These are phyloP conservation scores for Phylloboletellus chloephorus DNA, from an alignment of 1,284 basidiomycete species.

Conservation along the genomic window DNA sequence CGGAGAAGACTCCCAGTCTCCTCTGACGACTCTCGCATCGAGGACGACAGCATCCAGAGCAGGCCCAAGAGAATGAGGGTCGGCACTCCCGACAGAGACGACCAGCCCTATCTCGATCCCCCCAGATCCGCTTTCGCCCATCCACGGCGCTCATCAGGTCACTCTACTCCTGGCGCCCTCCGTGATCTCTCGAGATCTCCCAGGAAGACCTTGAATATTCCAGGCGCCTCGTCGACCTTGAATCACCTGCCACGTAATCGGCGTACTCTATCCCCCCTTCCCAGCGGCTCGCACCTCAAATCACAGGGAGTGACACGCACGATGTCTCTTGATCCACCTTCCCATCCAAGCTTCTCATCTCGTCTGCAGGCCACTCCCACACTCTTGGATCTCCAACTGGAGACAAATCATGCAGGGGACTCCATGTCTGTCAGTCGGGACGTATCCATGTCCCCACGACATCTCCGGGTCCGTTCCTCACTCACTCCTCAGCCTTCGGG, in stretches of 20 bases:
- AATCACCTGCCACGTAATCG: slow-evolving; percentile 31
- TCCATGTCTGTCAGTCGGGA: slow-evolving; percentile 34
- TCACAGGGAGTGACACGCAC: slow-evolving; percentile 42
- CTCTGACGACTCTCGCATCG: slow-evolving; percentile 30
- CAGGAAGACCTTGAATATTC: slow-evolving; percentile 26
- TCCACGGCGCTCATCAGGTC: slow-evolving; percentile 19
- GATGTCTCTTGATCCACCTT: slow-evolving; percentile 60
- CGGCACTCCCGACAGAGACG: slow-evolving; percentile 39
- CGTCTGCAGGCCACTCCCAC: slow-evolving; percentile 18
- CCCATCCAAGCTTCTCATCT: slow-evolving; percentile 25
- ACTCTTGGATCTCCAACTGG: slow-evolving; percentile 36
- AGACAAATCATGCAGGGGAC: slow-evolving; percentile 33
- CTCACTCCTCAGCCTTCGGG: slow-evolving; percentile 63
- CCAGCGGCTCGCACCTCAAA: slow-evolving; percentile 24
- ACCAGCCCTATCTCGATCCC: slow-evolving; percentile 49
- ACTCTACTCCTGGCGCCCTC: background rate
- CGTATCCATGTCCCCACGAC: slow-evolving; percentile 39
- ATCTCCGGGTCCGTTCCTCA: slow-evolving; percentile 59
- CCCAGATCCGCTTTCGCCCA: slow-evolving; percentile 42
- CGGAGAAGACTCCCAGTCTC: slow-evolving; percentile 38
- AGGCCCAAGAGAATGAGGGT: slow-evolving; percentile 52
- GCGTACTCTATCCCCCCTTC: slow-evolving; percentile 38
- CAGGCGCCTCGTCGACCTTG: slow-evolving; percentile 30
- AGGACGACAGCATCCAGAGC: slow-evolving; percentile 28
- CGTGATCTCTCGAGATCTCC: slow-evolving; percentile 24